phyloP scores from a whole-genome alignment of 2,329 filamentous ascomycete genomes.

The Fusarium pseudonygamai region DNA sequence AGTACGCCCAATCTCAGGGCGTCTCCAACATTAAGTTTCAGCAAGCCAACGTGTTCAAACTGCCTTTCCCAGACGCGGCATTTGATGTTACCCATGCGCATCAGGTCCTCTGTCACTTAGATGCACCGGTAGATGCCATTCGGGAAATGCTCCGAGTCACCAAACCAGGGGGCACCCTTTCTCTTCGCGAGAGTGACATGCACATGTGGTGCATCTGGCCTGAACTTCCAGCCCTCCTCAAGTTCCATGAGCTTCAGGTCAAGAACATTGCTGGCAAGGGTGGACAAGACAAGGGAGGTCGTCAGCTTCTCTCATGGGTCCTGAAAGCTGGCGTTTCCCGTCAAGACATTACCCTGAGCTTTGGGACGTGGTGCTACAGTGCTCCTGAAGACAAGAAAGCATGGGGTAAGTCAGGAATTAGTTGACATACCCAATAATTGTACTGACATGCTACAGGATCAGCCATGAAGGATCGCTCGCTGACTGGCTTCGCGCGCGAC shows the following conservation, averaged over 20 bases:
- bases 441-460: slow-evolving; percentile 29
- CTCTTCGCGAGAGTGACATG: slow-evolving; percentile 48
- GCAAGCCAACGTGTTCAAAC: slow-evolving; percentile 43
- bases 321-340: slow-evolving; percentile 39
- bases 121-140: slow-evolving; percentile 47
- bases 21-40: slow-evolving; percentile 44
- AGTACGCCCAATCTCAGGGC: slow-evolving; percentile 34
- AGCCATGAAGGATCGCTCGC: slow-evolving; percentile 41
- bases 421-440: fast-evolving
- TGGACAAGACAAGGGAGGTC: slow-evolving; percentile 40
- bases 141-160: slow-evolving; percentile 55
- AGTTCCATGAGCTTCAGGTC: slow-evolving; percentile 37
- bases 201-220: slow-evolving; percentile 45
- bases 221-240: slow-evolving; percentile 35
- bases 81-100: slow-evolving; percentile 56
- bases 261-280: slow-evolving; percentile 38
- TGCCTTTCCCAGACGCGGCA: slow-evolving; percentile 51
- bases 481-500: slow-evolving; percentile 36
- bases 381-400: slow-evolving; percentile 33
- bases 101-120: slow-evolving; percentile 56
- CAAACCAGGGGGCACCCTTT: slow-evolving; percentile 54
- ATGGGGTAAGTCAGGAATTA: slow-evolving; percentile 37
- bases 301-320: slow-evolving; percentile 43
- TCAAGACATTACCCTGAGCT: slow-evolving; percentile 37
- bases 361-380: slow-evolving; percentile 46